Evolutionary conservation across 140 eudicot species (phyloP), one percentile per base, ranked within the genome.

Genomic region (Oenanthe javanica): DNA sequence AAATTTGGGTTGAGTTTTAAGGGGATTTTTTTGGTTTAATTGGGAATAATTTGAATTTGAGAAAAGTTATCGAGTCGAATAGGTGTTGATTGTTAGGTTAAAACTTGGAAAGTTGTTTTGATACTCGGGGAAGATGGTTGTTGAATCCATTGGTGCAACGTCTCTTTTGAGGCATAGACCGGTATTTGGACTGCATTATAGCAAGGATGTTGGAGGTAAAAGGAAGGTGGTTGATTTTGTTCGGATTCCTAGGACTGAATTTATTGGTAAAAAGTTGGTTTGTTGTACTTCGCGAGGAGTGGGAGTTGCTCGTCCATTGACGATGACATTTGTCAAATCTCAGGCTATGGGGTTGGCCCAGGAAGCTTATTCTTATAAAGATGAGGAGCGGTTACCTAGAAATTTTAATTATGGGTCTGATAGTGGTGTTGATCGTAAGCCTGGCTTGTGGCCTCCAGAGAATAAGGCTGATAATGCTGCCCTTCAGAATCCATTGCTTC

Each of bases 311-410:
- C 31, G 73, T 79, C 43, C 79, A 82, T 11, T 49, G 13, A 40
- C 12, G 31, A 70, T 12, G 76, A 11, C 79, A 3, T 69, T 79
- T 9, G 85, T 87, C 36, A 90, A 74, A 79, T 89, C 96, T 59
- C 94, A 87, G 47, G 93, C 98, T 51, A 87, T 82, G 90, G 98
- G 89, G 81, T 87, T 95, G 86, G 89, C 97, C 43, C 91, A 83
- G 69, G 97, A 95, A 83, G 91, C 90, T 8, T 88, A 80, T 77
- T 79, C 88, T 9, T 84, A 74, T 77, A 86, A 78, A 52, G 89
- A 89, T 19, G 80, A 88, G 83, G 93, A 85, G 43, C 84, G 88
- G 43, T 70, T 82, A 25, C 83, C 86, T 27, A 71, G 63, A 36
- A 80, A 81, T 59, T 86, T 82, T 43, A 74, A 81, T 23, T 79